Conservation (phyloP, 148 eudicot species). For the Chenopodium suecicum region DNA sequence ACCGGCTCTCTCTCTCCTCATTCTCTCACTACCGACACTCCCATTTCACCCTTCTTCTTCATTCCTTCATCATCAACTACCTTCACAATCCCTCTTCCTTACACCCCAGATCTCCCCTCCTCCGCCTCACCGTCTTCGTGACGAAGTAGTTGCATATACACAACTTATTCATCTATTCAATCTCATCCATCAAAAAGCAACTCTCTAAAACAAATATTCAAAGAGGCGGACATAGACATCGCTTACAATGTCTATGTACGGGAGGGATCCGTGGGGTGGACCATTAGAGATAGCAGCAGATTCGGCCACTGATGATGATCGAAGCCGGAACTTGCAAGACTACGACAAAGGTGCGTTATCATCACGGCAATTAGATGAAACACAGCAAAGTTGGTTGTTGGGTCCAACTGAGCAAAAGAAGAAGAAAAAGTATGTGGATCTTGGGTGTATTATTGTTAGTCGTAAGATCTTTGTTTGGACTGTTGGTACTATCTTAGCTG, state of each 20-base stretch:
- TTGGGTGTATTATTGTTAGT: slow-evolving; percentile 80
- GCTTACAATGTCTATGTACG: slow-evolving; percentile 50
- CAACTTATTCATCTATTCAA: no score
- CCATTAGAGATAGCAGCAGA: slow-evolving; percentile 83
- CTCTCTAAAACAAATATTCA: no score
- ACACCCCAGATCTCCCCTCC: background rate
- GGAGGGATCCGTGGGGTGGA: slow-evolving; percentile 98
- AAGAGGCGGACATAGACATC: no score
- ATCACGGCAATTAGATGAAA: slow-evolving; percentile 70
- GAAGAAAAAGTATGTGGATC: slow-evolving; percentile 89
- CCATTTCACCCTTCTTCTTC: background rate
- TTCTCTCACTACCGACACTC: slow-evolving; percentile 14
- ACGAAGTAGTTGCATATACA: no score
- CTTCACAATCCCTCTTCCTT: background rate
- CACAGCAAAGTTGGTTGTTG: slow-evolving; percentile 95
- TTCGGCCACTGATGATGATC: slow-evolving; percentile 91
- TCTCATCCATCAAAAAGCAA: no score
- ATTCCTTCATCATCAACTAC: no score
- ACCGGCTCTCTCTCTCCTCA: background rate
- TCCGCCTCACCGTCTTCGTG: no score
- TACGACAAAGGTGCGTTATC: slow-evolving; percentile 78
- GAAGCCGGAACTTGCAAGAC: slow-evolving; percentile 81
- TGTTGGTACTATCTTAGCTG: slow-evolving; percentile 59
- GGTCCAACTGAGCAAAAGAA: slow-evolving; percentile 90
- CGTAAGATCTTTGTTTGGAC: slow-evolving; percentile 80